Conservation (phyloP, 2,329 filamentous ascomycete genomes). For the Apiospora rasikravindrae region DNA sequence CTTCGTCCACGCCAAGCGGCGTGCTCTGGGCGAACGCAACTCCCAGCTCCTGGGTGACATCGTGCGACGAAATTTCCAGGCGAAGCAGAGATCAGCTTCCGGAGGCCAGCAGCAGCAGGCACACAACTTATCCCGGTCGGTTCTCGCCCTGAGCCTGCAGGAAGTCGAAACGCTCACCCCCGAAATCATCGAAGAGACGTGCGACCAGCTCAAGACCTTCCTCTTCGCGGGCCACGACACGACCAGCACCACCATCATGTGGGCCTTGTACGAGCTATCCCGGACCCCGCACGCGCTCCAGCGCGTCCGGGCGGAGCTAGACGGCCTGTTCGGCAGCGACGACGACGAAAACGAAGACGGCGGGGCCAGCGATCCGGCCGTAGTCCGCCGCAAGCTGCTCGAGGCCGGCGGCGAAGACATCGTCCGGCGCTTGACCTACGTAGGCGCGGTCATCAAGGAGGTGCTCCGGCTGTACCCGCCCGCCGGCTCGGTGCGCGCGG, state of each 20-base stretch:
- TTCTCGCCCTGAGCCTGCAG: constrained; percentile 7
- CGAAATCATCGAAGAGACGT: constrained; percentile 22
- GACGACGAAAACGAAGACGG: neutral
- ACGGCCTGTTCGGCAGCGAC: neutral
- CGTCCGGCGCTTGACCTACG: constrained; percentile 41
- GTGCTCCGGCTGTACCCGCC: constrained; percentile 42
- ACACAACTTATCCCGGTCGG: neutral
- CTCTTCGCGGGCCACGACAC: constrained; percentile 27
- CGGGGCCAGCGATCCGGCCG: neutral
- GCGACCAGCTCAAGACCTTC: constrained; percentile 26
- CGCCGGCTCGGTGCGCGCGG: constrained; percentile 37
- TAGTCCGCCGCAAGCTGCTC: constrained; percentile 29
- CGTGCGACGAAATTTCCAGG: constrained; percentile 22
- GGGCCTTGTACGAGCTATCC: constrained; percentile 24
- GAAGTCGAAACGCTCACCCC: neutral
- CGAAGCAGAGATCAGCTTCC: neutral
- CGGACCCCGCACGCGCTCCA: constrained; percentile 21
- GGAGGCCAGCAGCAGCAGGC: neutral
- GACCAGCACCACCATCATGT: constrained; percentile 23
- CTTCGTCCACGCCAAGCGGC: constrained; percentile 20
- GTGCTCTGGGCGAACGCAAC: constrained; percentile 26
- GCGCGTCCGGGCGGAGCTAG: constrained; percentile 13
- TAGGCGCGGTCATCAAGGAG: constrained; percentile 46
- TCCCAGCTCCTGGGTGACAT: constrained; percentile 31
- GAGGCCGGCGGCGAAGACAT: constrained; percentile 35